phyloP scores from a whole-genome alignment of 2,329 filamentous ascomycete species.

The Aspergillus versicolor region DNA sequence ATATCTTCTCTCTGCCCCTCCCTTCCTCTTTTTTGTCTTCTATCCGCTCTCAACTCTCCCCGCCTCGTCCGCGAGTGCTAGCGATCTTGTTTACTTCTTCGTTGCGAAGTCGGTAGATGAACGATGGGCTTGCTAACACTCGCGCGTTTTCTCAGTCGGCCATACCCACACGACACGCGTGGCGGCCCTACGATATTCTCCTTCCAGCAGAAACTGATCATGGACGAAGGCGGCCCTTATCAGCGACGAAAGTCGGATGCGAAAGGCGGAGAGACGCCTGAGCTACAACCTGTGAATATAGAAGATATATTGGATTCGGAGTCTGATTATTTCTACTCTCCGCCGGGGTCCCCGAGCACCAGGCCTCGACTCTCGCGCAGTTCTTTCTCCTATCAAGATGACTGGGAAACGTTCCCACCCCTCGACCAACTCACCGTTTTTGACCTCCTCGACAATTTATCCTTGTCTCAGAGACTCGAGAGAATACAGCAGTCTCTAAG shows the following conservation, averaged over 20 bases:
- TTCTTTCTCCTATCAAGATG: slow-evolving; percentile 85
- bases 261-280: slow-evolving; percentile 21
- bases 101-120: not conserved
- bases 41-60: not conserved
- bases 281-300: slow-evolving; percentile 22
- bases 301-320: slow-evolving; percentile 31
- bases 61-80: not conserved
- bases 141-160: slow-evolving; percentile 36
- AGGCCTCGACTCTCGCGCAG: slow-evolving; percentile 61
- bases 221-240: slow-evolving; percentile 27
- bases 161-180: slow-evolving; percentile 29
- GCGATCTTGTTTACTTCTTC: not conserved
- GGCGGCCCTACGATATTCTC: slow-evolving; percentile 38
- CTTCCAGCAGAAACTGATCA: slow-evolving; percentile 38
- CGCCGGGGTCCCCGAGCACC: slow-evolving; percentile 26
- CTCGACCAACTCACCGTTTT: slow-evolving; percentile 88
- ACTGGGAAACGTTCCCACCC: slow-evolving; percentile 83
- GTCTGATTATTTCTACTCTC: slow-evolving; percentile 31
- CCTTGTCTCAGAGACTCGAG: slow-evolving; percentile 84
- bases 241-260: slow-evolving; percentile 25
- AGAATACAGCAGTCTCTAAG: slow-evolving; percentile 82
- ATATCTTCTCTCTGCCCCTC: not conserved
- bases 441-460: slow-evolving; percentile 89
- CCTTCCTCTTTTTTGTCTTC: not conserved
- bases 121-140: slow-evolving; percentile 41